These are phyloP conservation scores for Triticum timopheevii DNA, from an alignment of 176 grass and related monocot genomes.

Conservation along the genomic window DNA sequence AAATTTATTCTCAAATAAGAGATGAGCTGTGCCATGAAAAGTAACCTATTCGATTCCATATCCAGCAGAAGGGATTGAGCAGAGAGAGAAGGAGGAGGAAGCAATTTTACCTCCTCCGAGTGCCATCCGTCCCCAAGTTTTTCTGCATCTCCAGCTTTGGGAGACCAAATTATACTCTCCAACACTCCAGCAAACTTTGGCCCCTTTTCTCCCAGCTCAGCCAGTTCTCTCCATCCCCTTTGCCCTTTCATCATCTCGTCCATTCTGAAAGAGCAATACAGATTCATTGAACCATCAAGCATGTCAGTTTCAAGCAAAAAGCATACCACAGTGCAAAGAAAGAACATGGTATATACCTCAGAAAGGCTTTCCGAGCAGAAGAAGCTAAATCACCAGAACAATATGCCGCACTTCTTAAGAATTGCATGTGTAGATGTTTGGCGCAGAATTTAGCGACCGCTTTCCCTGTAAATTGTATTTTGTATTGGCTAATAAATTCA, in stretches of 20 bases:
- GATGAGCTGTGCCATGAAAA: not conserved
- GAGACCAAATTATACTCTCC: slow-evolving; percentile 83
- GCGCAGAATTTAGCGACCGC: slow-evolving; percentile 92
- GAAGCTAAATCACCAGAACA: slow-evolving; percentile 60
- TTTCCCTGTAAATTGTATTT: slow-evolving; percentile 63
- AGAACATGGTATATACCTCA: slow-evolving; percentile 54
- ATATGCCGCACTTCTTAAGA: slow-evolving; percentile 59
- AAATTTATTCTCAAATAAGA: not conserved
- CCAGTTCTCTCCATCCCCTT: slow-evolving; percentile 93
- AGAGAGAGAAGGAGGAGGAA: not conserved
- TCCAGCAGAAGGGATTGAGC: not conserved
- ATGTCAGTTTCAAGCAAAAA: slow-evolving; percentile 1
- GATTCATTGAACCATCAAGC: slow-evolving; percentile 16
- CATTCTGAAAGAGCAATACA: slow-evolving; percentile 63
- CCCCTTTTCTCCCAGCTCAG: slow-evolving; percentile 73
- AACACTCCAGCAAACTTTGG: slow-evolving; percentile 84
- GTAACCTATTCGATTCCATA: not conserved
- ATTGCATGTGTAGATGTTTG: slow-evolving; percentile 70
- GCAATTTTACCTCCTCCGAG: slow-evolving; percentile 56
- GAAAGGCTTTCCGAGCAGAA: slow-evolving; percentile 67
- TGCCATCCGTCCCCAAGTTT: slow-evolving; percentile 53
- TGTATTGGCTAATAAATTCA: not conserved
- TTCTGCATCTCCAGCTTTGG: slow-evolving; percentile 46
- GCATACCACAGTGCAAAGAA: not conserved
- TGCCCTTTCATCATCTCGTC: slow-evolving; percentile 99